A percentile compares a stretch with the other conserved stretches of the same genome.
These are phyloP conservation scores for Macrolepiota albuminosa DNA, from an alignment of 768 basidiomycete genomes.

Conservation along the genomic window DNA sequence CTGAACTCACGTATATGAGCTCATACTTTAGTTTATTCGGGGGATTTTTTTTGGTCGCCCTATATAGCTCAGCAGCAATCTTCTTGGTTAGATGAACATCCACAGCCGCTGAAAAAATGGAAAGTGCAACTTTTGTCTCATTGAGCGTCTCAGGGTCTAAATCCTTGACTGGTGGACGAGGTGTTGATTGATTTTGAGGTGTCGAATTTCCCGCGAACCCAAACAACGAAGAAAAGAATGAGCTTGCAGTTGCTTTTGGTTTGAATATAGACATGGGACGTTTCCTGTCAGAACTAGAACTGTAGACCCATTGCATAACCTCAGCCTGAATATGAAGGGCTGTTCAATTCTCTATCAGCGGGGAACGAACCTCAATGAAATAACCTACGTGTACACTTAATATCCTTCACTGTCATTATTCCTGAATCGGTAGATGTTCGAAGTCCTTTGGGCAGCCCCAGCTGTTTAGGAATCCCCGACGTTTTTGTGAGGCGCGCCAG, in stretches of 20 bases:
- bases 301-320: slow-evolving; percentile 77
- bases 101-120: slow-evolving; percentile 64
- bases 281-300: slow-evolving; percentile 57
- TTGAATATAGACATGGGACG: slow-evolving; percentile 28
- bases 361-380: slow-evolving; percentile 1
- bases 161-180: slow-evolving; percentile 27
- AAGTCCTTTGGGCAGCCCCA: slow-evolving; percentile 54
- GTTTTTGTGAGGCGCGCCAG: slow-evolving; percentile 65
- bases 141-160: slow-evolving; percentile 35
- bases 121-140: slow-evolving; percentile 53
- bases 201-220: slow-evolving; percentile 31
- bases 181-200: slow-evolving; percentile 31
- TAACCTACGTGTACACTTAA: slow-evolving; percentile 60
- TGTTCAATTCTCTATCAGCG: slow-evolving; percentile 19
- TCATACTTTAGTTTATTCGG: slow-evolving; percentile 71
- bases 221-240: slow-evolving; percentile 49
- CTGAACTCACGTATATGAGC: slow-evolving; percentile 70
- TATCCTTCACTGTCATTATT: slow-evolving; percentile 63
- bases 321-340: slow-evolving; percentile 78
- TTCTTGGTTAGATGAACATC: slow-evolving; percentile 63
- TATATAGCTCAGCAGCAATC: slow-evolving; percentile 65
- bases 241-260: slow-evolving; percentile 26
- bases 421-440: slow-evolving; percentile 49
- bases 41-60: slow-evolving; percentile 94
- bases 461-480: slow-evolving; percentile 41